Percentiles rank a stretch among this genome's conserved stretches.
Conservation (phyloP, 192 early-diverging fungal genomes). For the Obelidium mucronatum region DNA sequence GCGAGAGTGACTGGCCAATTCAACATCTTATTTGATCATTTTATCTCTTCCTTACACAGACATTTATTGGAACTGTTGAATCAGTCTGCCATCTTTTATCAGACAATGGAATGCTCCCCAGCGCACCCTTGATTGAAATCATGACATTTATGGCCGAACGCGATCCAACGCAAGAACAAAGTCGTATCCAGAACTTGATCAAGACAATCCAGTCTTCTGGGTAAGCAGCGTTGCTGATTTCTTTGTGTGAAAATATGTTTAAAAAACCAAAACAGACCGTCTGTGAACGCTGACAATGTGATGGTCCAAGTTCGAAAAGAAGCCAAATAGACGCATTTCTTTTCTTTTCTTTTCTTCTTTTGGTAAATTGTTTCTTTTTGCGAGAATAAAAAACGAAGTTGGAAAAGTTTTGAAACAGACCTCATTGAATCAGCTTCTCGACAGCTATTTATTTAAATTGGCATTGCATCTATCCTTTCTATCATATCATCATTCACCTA, state of each 20-base stretch:
- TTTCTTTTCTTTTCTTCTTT: no score
- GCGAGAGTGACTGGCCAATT: neutral
- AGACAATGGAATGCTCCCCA: slow-evolving; percentile 43
- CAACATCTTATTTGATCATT: no score
- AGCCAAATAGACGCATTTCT: no score
- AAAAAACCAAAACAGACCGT: neutral
- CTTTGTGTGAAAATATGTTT: neutral
- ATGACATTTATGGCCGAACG: slow-evolving; percentile 43
- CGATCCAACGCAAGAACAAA: slow-evolving; percentile 27
- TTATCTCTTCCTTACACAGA: slow-evolving; percentile 33
- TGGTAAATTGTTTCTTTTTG: no score
- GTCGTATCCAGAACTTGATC: neutral
- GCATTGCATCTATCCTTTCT: no score
- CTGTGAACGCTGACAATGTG: slow-evolving; percentile 11
- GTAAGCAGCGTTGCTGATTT: neutral
- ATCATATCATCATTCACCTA: no score
- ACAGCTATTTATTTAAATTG: no score
- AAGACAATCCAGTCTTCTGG: slow-evolving; percentile 2
- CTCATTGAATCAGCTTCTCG: no score
- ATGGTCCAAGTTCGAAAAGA: slow-evolving; percentile 23
- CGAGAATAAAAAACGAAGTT: no score
- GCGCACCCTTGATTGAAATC: slow-evolving; percentile 34
- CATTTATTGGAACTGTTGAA: slow-evolving; percentile 47
- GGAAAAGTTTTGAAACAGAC: no score
- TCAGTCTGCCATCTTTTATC: slow-evolving; percentile 34